Evolutionary conservation across 2,329 filamentous ascomycete species (phyloP).

Genomic region (Graphilbum fragrans): DNA sequence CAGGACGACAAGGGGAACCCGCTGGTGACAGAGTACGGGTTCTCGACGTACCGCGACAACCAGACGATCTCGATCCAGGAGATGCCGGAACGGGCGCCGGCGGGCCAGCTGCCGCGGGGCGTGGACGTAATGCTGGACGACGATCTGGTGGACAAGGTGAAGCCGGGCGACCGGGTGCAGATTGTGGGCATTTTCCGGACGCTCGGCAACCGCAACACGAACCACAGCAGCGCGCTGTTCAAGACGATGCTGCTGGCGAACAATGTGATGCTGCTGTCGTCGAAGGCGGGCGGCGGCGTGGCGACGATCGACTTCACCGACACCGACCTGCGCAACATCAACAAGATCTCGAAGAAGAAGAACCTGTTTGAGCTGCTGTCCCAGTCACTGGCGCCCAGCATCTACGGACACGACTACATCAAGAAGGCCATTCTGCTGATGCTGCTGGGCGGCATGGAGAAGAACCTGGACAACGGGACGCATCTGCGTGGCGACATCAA

Average conservation of each 20-base stretch:
- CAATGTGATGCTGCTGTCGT: conserved; percentile 87
- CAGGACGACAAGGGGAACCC: conserved; percentile 90
- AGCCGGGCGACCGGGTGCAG: conserved; percentile 92
- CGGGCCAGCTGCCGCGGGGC: conserved; percentile 85
- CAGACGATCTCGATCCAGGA: conserved; percentile 98
- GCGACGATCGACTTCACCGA: conserved; percentile 89
- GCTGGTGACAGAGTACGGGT: conserved; percentile 88
- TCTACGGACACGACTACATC: conserved; percentile 93
- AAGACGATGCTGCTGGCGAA: conserved; percentile 90
- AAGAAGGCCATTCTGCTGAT: conserved; percentile 96
- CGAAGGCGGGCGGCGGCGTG: conserved; percentile 89
- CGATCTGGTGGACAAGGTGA: conserved; percentile 86
- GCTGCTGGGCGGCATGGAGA: conserved; percentile 92
- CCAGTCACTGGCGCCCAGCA: conserved; percentile 89
- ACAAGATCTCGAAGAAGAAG: conserved; percentile 90
- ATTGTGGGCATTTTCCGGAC: conserved; percentile 94
- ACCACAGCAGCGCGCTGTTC: conserved; percentile 83
- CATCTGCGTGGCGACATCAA: conserved; percentile 98
- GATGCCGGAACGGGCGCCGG: conserved; percentile 94
- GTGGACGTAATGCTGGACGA: conserved; percentile 97
- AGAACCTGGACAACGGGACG: conserved; percentile 95
- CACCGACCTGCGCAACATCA: conserved; percentile 96
- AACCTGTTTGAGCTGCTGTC: conserved; percentile 87
- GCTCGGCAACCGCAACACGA: conserved; percentile 85
- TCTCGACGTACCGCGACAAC: conserved; percentile 90